Base-by-base conservation (phyloP, 192 early-diverging fungal species). In the Linnemannia elongata region DNA sequence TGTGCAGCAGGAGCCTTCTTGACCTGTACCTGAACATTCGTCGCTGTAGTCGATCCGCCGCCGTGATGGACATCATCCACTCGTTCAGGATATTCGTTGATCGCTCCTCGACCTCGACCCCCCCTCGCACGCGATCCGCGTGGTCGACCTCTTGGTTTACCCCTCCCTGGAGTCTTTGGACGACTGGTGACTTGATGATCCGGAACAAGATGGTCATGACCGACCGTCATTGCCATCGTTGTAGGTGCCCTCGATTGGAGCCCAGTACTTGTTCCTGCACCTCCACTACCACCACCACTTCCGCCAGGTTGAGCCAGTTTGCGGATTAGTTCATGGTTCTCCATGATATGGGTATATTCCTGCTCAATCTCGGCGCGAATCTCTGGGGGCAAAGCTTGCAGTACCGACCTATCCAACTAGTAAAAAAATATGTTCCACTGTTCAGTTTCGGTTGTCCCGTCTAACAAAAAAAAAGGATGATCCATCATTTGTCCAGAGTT, bases 351-450 rank as follows among this genome's bases (percentile, higher is more conserved):
- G 69, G 80, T 71, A 69, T 88, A 88, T 39, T 83, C 82, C 55
- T 76, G 74, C 78, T 81, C 82, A 42, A 88, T 88, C 36, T 88
- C 88, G 18, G 82, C 79, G 42, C 83, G 82, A 17, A 88, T 84
- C 30, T 83, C 79, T 30, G 78, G 57, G 24, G 88, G 88, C 27
- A 88, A 55, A 4, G 78, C 82, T 33, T 88, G 41, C 27, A 88
- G 18, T 1, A 88, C 88, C 0, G 81, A 84, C 38, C 33, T 75
- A 22, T 88, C 88, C 63, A 88, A 42, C 88, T 88, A 66, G 39
- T 5, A 30, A n/a, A 24, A 75, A 30, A n/a, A 24, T 47, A 27
- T n/a, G 35, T 33, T 17, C 0, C 72, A 6, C 24, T n/a, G 4
- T 33, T 33, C 30, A 66, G 49, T 6, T 52, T 5, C 1, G 15